Evolutionary conservation across 2,329 filamentous ascomycete species (phyloP).

Genomic region (Aspergillus sp.): DNA sequence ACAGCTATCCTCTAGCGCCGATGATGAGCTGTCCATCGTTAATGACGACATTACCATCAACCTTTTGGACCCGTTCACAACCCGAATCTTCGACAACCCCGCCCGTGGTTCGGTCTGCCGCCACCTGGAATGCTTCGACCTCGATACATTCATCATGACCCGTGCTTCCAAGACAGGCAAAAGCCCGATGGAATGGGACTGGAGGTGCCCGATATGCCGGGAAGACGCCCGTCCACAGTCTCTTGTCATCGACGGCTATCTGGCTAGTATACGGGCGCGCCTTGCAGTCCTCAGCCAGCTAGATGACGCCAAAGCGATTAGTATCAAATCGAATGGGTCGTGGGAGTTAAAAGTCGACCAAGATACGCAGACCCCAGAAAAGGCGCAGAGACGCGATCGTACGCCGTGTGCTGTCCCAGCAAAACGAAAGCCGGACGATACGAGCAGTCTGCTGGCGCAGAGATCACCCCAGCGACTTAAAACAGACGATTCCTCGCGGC

Average conservation of each 20-base stretch:
- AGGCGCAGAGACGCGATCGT: conserved; percentile 9
- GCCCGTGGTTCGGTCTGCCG: conserved; percentile 60
- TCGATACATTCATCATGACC: conserved; percentile 67
- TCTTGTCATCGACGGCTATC: conserved; percentile 65
- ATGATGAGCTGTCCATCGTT: conserved; percentile 56
- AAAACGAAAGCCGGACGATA: conserved; percentile 11
- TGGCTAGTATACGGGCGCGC: conserved; percentile 51
- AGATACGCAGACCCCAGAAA: conserved; percentile 8
- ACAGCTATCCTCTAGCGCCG: conserved; percentile 34
- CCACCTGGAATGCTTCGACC: conserved; percentile 84
- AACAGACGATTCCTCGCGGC: conserved; percentile 3
- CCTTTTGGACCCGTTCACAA: conserved; percentile 58
- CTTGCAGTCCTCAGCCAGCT: conserved; percentile 44
- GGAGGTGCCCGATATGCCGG: conserved; percentile 79
- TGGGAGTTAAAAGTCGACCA: conserved; percentile 49
- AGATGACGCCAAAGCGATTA: conserved; percentile 49
- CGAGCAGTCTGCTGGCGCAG: conserved; percentile 2
- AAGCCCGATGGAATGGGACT: conserved; percentile 43
- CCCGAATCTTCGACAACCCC: conserved; percentile 57
- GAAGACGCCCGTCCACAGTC: conserved; percentile 64
- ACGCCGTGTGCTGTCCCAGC: background rate
- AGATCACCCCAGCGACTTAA: conserved; percentile 8
- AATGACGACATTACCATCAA: conserved; percentile 52
- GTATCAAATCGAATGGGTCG: conserved; percentile 53
- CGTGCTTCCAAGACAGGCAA: conserved; percentile 43